A percentile compares a stretch with the other conserved stretches of the same genome.
Evolutionary conservation across 1,139 yeast species (phyloP).

Genomic region (Saccharomyces hybrid): DNA sequence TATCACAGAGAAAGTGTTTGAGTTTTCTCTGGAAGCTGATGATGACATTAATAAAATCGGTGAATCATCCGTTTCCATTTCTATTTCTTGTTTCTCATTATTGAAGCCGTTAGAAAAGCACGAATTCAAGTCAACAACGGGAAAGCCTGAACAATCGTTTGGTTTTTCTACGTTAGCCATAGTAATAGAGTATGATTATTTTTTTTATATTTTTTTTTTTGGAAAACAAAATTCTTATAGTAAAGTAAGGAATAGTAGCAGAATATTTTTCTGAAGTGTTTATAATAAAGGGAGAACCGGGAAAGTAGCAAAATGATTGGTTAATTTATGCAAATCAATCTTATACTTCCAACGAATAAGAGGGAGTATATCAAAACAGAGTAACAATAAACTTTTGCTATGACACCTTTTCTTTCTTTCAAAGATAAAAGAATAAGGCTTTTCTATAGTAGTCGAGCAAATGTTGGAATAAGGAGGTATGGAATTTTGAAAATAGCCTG

Average conservation of each 20-base stretch:
- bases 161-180: background rate
- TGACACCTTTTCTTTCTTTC: background rate
- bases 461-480: background rate
- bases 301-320: background rate
- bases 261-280: background rate
- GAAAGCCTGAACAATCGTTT: background rate
- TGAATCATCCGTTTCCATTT: background rate
- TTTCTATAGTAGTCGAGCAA: background rate
- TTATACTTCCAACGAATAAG: background rate
- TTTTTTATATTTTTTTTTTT: background rate
- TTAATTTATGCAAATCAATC: background rate
- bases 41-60: background rate
- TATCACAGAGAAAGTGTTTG: background rate
- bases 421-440: background rate
- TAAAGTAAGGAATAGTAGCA: background rate
- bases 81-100: background rate
- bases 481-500: background rate
- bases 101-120: background rate
- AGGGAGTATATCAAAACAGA: background rate
- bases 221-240: background rate
- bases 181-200: background rate
- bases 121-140: background rate
- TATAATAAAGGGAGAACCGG: background rate
- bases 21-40: background rate
- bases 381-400: background rate